A percentile compares a stretch with the other conserved stretches of the same genome.
Conservation (phyloP, 768 basidiomycete species). For the Ramaria sp. region DNA sequence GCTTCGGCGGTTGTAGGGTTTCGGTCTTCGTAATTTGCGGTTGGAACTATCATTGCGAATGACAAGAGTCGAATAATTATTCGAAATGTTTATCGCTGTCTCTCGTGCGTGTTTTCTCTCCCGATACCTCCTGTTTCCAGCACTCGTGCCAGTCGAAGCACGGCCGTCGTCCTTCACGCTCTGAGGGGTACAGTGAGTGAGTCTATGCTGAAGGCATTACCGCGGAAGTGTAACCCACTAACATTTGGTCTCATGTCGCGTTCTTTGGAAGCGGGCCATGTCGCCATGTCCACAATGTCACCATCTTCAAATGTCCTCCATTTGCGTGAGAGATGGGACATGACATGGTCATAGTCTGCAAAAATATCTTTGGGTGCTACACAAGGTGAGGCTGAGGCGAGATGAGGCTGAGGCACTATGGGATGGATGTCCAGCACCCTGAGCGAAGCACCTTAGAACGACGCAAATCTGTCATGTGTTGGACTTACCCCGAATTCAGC, state of each 20-base stretch:
- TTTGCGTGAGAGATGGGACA: neutral
- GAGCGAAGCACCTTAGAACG: neutral
- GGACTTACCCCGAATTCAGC: neutral
- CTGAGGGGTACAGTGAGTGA: neutral
- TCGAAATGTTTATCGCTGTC: neutral
- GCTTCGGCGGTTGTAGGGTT: neutral
- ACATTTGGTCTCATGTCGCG: too few relatives aligned
- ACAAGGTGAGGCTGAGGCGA: neutral
- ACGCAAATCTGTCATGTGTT: neutral
- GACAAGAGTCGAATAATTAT: neutral
- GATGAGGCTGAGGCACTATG: neutral
- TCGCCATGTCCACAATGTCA: neutral
- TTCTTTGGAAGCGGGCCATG: neutral
- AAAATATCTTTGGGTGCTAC: slow-evolving; percentile 1
- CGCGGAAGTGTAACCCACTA: too few relatives aligned
- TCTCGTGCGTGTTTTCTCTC: neutral
- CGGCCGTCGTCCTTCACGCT: neutral
- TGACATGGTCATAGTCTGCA: neutral
- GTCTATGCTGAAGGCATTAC: neutral
- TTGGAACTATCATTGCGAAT: neutral
- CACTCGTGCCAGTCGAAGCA: neutral
- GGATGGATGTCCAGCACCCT: neutral
- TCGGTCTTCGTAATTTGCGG: neutral
- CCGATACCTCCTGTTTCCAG: neutral
- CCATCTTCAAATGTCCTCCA: too few relatives aligned